These are phyloP conservation scores for Fusarium lyarnte DNA, from an alignment of 2,329 filamentous ascomycete species.

Conservation along the genomic window DNA sequence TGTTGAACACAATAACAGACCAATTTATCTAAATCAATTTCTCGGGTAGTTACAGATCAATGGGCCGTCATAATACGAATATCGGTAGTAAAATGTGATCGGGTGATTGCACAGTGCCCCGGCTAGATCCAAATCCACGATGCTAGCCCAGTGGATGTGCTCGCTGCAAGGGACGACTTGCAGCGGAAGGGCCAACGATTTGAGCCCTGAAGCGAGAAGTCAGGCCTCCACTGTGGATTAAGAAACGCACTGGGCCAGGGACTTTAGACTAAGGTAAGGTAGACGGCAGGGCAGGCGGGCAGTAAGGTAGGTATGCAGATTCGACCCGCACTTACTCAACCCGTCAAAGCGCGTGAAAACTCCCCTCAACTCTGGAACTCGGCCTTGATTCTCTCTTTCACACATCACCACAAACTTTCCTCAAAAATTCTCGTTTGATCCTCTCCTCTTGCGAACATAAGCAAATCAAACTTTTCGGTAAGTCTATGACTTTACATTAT, in stretches of 20 bases:
- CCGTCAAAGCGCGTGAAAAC: slow-evolving; percentile 34
- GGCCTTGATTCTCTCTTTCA: slow-evolving; percentile 20
- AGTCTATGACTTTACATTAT: neutral
- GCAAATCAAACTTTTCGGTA: slow-evolving; percentile 15
- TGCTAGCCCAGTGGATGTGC: slow-evolving; percentile 19
- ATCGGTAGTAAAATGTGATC: slow-evolving; percentile 13
- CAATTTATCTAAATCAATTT: slow-evolving; percentile 16
- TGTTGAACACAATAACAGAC: neutral
- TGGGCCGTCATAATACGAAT: slow-evolving; percentile 1
- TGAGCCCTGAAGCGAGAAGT: slow-evolving; percentile 39
- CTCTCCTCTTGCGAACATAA: slow-evolving; percentile 11
- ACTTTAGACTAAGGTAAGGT: slow-evolving; percentile 15
- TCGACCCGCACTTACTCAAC: slow-evolving; percentile 42
- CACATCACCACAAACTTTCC: slow-evolving; percentile 33
- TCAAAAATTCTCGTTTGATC: slow-evolving; percentile 20
- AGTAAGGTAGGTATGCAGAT: neutral
- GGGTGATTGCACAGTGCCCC: slow-evolving; percentile 35
- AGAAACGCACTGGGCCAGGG: slow-evolving; percentile 13
- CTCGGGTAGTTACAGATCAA: slow-evolving; percentile 29
- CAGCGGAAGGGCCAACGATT: slow-evolving; percentile 37
- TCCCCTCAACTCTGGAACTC: slow-evolving; percentile 10
- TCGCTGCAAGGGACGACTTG: slow-evolving; percentile 36
- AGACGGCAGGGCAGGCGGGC: neutral
- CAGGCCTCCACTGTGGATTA: slow-evolving; percentile 14
- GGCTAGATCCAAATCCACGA: slow-evolving; percentile 1